Evolutionary conservation across 2,329 filamentous ascomycete species (phyloP), one percentile per base, ranked within the genome.

Genomic region (Xylaria sp.): DNA sequence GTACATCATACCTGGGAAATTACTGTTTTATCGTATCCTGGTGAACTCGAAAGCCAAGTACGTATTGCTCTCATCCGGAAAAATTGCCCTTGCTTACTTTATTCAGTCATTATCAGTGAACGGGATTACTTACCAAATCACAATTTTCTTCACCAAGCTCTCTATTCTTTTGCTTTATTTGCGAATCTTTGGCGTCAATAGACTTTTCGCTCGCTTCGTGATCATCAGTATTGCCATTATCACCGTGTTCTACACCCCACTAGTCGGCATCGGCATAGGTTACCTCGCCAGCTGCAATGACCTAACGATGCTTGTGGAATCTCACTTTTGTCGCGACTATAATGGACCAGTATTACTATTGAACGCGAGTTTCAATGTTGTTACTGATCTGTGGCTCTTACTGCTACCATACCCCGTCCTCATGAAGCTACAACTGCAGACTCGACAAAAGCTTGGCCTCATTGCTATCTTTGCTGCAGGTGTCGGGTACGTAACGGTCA

Each of bases 371-470:
- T n/a, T 46, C 23, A 52, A 52, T 15, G 49, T 52, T 13, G 13
- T 52, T 28, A 52, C 49, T 31, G 49, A 52, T 52, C 20, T 52
- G 5, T 52, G 49, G 49, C 49, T 52, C 18, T 23, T 52, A 28
- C 15, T 52, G 12, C 23, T 52, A 6, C 49, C 49, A 52, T 52
- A 31, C 23, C 49, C 49, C 4, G 15, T 52, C 23, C 23, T 52
- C 10, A 28, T 52, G 23, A 52, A 52, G 13, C 49, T 52, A 25
- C 49, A 18, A 52, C 7, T 52, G 13, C 25, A 52, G 12, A 25
- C 23, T 31, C 49, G 49, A 15, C 23, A 52, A 15, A 52, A 52
- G 23, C 9, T 52, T 5, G 49, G 49, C 23, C 49, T 52, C 12
- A 8, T 25, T 52, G 23, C 49, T 52, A 13, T 52, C 6, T 52